Evolutionary conservation across 2,329 filamentous ascomycete species (phyloP), one percentile per base, ranked within the genome.

Genomic region (Curvularia lunata): DNA sequence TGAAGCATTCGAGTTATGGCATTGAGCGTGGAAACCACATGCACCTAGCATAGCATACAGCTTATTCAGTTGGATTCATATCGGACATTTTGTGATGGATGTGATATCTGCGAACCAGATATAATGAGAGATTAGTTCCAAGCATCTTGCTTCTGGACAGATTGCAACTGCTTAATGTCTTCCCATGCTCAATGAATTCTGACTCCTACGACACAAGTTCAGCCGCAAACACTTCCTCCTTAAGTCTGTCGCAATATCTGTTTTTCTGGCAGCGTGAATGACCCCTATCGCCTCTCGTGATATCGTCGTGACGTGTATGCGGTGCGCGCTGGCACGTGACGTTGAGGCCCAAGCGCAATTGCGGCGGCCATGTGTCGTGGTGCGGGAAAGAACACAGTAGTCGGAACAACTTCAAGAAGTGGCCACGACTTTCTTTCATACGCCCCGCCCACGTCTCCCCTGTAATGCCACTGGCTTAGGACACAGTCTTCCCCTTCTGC

Each of bases 341-440:
- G 37, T 45, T 38, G 53, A 40, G 56, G 48, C 54, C 54, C 54
- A 50, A 48, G 52, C 37, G 52, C 52, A 59, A 56, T 60, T 54
- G 61, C 64, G 67, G 63, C 64, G 66, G 57, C 64, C 62, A 61
- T 63, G 59, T 66, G 67, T 54, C 45, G 56, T 48, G 54, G 42
- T 55, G 54, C 47, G 59, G 62, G 63, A 67, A 65, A 67, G 66
- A 69, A 70, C 67, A 70, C 67, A 67, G 67, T 70, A 61, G 64
- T 67, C 61, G 61, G 65, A 68, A 71, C 63, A 66, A 61, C 57
- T 59, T 61, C 56, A 62, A 63, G 63, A 58, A 53, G 50, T 60
- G 62, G 62, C 58, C 62, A 68, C 65, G 64, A 63, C 65, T 64
- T 68, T 71, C 66, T 65, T 73, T 71, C 62, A 56, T 64, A 64